phyloP scores from a whole-genome alignment of 1,284 basidiomycete species.

The Cystobasidium slooffiae region DNA sequence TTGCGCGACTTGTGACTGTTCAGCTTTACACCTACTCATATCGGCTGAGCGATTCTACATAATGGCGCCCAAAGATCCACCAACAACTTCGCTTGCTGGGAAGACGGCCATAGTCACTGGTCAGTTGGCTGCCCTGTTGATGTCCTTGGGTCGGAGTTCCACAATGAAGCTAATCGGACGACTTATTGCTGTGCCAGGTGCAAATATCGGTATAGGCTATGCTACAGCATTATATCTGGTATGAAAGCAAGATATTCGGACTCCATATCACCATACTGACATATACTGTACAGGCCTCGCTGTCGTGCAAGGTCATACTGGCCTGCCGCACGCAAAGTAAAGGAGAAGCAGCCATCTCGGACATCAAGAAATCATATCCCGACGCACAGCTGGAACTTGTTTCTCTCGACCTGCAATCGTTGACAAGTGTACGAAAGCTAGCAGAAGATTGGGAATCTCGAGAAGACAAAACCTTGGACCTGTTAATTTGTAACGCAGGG shows the following conservation, averaged over 20 bases:
- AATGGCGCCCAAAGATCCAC: slow-evolving; percentile 30
- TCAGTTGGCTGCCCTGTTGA: neutral
- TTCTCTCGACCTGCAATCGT: slow-evolving; percentile 17
- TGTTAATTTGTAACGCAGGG: slow-evolving; percentile 30
- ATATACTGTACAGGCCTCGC: neutral
- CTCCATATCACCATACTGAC: neutral
- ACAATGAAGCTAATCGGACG: slow-evolving; percentile 4
- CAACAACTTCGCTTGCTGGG: slow-evolving; percentile 6
- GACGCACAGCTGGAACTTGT: slow-evolving; percentile 7
- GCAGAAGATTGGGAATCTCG: slow-evolving; percentile 2
- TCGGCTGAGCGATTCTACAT: neutral
- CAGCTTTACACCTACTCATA: neutral
- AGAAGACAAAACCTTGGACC: slow-evolving; percentile 2
- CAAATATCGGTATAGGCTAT: slow-evolving; percentile 30
- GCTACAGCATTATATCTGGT: slow-evolving; percentile 27
- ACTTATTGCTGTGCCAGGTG: slow-evolving; percentile 7
- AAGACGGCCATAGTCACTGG: slow-evolving; percentile 29
- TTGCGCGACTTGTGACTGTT: slow-evolving; percentile 2
- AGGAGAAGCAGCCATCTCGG: slow-evolving; percentile 15
- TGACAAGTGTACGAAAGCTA: slow-evolving; percentile 16
- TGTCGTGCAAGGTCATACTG: slow-evolving; percentile 26
- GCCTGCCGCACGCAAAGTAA: slow-evolving; percentile 29
- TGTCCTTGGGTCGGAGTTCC: neutral
- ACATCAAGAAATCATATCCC: slow-evolving; percentile 18
- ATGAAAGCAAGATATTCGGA: neutral